These are phyloP conservation scores for Colletotrichum phormii DNA, from an alignment of 2,329 filamentous ascomycete genomes.

Conservation along the genomic window DNA sequence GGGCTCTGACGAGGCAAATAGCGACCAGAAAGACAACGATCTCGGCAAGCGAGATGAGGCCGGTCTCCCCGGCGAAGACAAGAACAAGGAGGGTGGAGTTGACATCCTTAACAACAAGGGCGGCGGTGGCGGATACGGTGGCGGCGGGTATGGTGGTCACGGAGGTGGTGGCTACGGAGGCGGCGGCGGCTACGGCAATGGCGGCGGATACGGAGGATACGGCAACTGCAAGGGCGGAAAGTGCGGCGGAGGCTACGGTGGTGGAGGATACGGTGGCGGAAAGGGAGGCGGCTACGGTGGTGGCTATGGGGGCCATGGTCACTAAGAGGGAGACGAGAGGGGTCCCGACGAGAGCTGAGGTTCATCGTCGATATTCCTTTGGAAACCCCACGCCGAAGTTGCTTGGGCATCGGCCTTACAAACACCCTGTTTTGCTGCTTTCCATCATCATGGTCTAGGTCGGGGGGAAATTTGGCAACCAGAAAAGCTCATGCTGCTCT, in stretches of 20 bases:
- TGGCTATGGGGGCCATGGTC: neutral
- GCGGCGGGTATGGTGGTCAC: neutral
- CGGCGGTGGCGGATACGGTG: neutral
- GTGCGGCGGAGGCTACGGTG: neutral
- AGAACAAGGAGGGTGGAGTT: neutral
- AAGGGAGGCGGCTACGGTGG: conserved; percentile 2
- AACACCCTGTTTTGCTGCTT: neutral
- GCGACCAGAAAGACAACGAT: neutral
- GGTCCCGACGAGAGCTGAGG: neutral
- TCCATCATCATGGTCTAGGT: neutral
- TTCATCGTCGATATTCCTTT: neutral
- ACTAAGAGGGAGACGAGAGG: neutral
- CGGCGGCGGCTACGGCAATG: neutral
- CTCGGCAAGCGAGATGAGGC: conserved; percentile 4
- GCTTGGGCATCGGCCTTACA: neutral
- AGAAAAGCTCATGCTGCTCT: neutral
- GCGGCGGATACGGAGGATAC: neutral
- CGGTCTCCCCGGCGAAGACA: neutral
- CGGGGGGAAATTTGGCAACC: neutral
- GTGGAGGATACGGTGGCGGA: neutral
- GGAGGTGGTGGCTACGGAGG: neutral
- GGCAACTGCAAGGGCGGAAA: neutral
- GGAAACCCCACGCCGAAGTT: too few species aligned
- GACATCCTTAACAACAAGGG: neutral
- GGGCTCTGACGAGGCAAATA: neutral